Base-by-base conservation (phyloP, 768 basidiomycete genomes). In the Leccinum barrowsii region DNA sequence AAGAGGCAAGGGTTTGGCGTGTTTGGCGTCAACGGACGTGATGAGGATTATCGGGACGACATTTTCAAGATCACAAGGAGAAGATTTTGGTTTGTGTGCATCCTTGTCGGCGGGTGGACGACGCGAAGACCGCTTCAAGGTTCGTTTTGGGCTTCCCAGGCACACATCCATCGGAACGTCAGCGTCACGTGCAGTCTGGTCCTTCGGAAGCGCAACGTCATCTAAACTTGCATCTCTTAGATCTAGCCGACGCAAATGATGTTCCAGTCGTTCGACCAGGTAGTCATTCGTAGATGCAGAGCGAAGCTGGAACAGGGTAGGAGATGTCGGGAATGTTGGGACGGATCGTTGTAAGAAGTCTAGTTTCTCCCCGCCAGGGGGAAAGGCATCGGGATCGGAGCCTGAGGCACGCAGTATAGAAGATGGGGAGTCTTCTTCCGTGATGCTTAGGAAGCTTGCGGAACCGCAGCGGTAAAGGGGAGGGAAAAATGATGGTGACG, bases 21-120 rank as follows among this genome's bases (percentile, higher is more conserved):
- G 59, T 8, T 69, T 64, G 32, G 68, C 67, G 13, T 59, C 67
- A 22, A 59, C 69, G 40, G 68, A 70, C 2, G 68, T 71, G 56
- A 70, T 47, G 17, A 70, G 35, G 50, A 70, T 70, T 54, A 50
- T 59, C 1, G 68, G 68, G 19, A 69, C 50, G 34, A 21, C n/a
- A 11, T 53, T 56, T 21, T 64, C 42, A 21, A 21, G 55, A 15
- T 57, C 49, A 24, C 30, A 17, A 17, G 24, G 17, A 2, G 35
- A 26, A 21, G 50, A 32, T 13, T 1, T 7, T 6, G 47, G 42
- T 24, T 53, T 30, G 0, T 21, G 48, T 7, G 12, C 13, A 35
- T 21, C 47, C 11, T 21, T 32, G 17, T 24, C 42, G 32, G 35
- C 47, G 32, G 7, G 28, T 19, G 2, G 7, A 32, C 24, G 51